Percentiles rank a stretch among this genome's conserved stretches.
Evolutionary conservation across 2,329 filamentous ascomycete species (phyloP).

Genomic region (Bimuria novae-zelandiae): DNA sequence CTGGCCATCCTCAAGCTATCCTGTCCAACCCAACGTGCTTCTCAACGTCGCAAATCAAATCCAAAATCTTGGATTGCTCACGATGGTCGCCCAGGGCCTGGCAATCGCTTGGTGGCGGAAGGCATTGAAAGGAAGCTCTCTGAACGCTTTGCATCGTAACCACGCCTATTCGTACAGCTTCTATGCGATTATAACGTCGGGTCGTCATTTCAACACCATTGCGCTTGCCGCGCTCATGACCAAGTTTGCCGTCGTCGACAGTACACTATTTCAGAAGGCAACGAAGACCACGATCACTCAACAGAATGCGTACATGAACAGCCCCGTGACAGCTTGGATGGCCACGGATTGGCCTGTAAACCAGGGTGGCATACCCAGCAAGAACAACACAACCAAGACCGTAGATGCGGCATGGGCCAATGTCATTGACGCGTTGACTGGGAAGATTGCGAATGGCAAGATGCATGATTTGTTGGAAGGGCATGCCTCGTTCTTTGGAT

Average conservation of each 20-base stretch:
- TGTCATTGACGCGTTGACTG: conserved; percentile 26
- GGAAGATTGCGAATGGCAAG: conserved; percentile 30
- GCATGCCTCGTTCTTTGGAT: conserved; percentile 25
- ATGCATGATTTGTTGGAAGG: conserved; percentile 21
- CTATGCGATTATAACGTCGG: conserved; percentile 27
- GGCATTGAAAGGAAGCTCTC: conserved; percentile 25
- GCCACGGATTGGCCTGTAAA: conserved; percentile 22
- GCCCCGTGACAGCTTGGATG: conserved; percentile 24
- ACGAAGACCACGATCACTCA: conserved; percentile 25
- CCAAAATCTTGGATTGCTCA: conserved; percentile 28
- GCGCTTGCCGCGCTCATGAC: conserved; percentile 32
- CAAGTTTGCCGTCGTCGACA: conserved; percentile 31
- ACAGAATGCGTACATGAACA: conserved; percentile 23
- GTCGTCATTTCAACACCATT: conserved; percentile 28
- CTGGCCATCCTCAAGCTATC: conserved; percentile 23
- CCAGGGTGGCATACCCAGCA: conserved; percentile 25
- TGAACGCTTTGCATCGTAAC: conserved; percentile 24
- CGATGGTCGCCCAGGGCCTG: conserved; percentile 27
- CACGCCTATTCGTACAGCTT: conserved; percentile 33
- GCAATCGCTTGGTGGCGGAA: conserved; percentile 35
- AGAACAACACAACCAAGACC: conserved; percentile 22
- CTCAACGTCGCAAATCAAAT: conserved; percentile 33
- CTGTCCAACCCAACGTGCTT: conserved; percentile 30
- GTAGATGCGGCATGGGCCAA: conserved; percentile 24
- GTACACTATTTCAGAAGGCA: conserved; percentile 29